These are phyloP conservation scores for Gaeumannomyces tritici DNA, from an alignment of 2,329 filamentous ascomycete species.

Conservation along the genomic window DNA sequence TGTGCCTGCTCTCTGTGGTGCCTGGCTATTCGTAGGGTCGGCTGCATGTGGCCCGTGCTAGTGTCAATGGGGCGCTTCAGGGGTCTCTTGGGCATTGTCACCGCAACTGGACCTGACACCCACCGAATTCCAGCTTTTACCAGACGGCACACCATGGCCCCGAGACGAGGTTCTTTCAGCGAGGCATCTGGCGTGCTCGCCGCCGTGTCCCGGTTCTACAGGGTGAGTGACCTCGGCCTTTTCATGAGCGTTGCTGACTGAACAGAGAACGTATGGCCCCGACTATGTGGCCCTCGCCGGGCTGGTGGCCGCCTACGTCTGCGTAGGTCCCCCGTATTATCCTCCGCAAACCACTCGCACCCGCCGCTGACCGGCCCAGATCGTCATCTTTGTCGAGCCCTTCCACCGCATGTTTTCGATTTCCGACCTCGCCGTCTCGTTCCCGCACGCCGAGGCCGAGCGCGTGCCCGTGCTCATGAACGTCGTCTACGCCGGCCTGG, in stretches of 20 bases:
- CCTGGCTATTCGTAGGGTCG: no score
- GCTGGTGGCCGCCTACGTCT: slow-evolving; percentile 57
- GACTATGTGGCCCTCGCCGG: slow-evolving; percentile 76
- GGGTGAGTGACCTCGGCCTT: slow-evolving; percentile 21
- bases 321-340: slow-evolving; percentile 31
- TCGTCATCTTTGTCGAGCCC: slow-evolving; percentile 63
- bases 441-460: slow-evolving; percentile 75
- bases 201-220: slow-evolving; percentile 35
- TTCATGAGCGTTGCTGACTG: background rate
- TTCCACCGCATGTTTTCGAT: slow-evolving; percentile 94
- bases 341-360: slow-evolving; percentile 10
- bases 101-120: no score
- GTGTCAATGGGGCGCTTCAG: no score
- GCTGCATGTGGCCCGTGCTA: no score
- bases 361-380: slow-evolving; percentile 25
- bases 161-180: slow-evolving; percentile 12
- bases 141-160: slow-evolving; percentile 34
- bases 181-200: slow-evolving; percentile 15
- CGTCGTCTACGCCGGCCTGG: slow-evolving; percentile 65
- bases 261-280: slow-evolving; percentile 69
- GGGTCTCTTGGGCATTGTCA: no score
- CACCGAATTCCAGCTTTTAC: no score
- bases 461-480: slow-evolving; percentile 73
- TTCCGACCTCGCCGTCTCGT: slow-evolving; percentile 75
- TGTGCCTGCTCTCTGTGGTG: no score